A percentile compares a stretch with the other conserved stretches of the same genome.
These are phyloP conservation scores for Picochlorum sp. DNA, from an alignment of 139 green algal species.

Conservation along the genomic window DNA sequence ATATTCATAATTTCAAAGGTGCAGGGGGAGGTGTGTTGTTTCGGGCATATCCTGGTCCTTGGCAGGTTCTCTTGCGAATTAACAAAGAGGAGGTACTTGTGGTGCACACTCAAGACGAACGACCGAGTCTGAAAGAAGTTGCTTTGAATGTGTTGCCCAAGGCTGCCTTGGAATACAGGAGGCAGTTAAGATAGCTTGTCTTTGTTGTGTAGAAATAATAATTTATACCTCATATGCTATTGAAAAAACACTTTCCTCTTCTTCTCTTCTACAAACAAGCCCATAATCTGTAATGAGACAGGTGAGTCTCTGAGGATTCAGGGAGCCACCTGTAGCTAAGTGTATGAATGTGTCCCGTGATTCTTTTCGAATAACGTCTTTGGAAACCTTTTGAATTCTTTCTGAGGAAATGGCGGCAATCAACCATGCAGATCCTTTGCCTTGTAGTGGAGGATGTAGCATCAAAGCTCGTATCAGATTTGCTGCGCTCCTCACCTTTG, in stretches of 20 bases:
- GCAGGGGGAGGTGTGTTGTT: slow-evolving; percentile 50
- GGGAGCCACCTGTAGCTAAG: slow-evolving; percentile 1
- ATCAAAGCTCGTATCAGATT: slow-evolving; percentile 35
- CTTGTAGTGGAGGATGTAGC: neutral
- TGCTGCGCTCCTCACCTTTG: slow-evolving; percentile 51
- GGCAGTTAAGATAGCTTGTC: neutral
- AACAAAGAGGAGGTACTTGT: slow-evolving; percentile 9
- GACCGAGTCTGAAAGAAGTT: slow-evolving; percentile 69
- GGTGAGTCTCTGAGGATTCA: slow-evolving; percentile 46
- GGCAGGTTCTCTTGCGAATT: slow-evolving; percentile 61
- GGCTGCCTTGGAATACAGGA: neutral
- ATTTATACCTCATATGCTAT: slow-evolving; percentile 61
- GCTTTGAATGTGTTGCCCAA: slow-evolving; percentile 67
- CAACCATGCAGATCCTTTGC: slow-evolving; percentile 19
- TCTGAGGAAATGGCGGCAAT: slow-evolving; percentile 8
- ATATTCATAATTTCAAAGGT: slow-evolving; percentile 89
- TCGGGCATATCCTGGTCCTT: slow-evolving; percentile 71
- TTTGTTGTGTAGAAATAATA: neutral
- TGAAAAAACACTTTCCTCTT: slow-evolving; percentile 44
- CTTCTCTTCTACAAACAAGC: slow-evolving; percentile 44
- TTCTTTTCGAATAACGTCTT: slow-evolving; percentile 8
- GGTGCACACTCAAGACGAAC: slow-evolving; percentile 50
- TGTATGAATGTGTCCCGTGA: slow-evolving; percentile 17
- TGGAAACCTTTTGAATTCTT: slow-evolving; percentile 11
- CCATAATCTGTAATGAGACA: slow-evolving; percentile 59